A percentile compares a stretch with the other conserved stretches of the same genome.
These are phyloP conservation scores for Nicotiana knightiana DNA, from an alignment of 257 asterid genomes.

Conservation along the genomic window DNA sequence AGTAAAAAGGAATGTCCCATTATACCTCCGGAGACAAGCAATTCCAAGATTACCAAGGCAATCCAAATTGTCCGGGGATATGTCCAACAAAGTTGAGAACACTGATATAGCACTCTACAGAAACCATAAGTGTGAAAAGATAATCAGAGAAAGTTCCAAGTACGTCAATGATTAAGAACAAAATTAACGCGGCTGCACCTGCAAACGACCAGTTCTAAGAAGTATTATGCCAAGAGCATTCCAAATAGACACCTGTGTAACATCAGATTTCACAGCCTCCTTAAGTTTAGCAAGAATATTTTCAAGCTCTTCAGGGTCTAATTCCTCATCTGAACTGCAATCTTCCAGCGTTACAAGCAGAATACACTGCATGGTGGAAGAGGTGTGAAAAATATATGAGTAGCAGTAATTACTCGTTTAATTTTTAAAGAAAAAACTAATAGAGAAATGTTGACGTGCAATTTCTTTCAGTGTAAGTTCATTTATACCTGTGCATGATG, in stretches of 20 bases:
- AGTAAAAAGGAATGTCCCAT: not conserved
- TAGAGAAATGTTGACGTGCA: slow-evolving; percentile 1
- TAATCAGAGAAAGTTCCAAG: slow-evolving; percentile 5
- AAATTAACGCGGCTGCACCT: slow-evolving; percentile 38
- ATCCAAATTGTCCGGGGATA: slow-evolving; percentile 80
- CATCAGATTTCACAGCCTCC: slow-evolving; percentile 68
- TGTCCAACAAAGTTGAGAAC: slow-evolving; percentile 68
- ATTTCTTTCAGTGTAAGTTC: not conserved
- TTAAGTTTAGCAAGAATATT: slow-evolving; percentile 65
- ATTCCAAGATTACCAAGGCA: slow-evolving; percentile 91
- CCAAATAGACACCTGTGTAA: slow-evolving; percentile 90
- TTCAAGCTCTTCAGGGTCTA: slow-evolving; percentile 75
- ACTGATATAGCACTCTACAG: slow-evolving; percentile 84
- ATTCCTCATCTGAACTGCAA: slow-evolving; percentile 59
- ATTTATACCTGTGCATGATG: slow-evolving; percentile 86
- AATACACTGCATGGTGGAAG: slow-evolving; percentile 55
- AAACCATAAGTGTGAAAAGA: slow-evolving; percentile 13
- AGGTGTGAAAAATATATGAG: slow-evolving; percentile 2
- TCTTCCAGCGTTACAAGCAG: slow-evolving; percentile 76
- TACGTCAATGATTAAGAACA: slow-evolving; percentile 11
- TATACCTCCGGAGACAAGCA: slow-evolving; percentile 87
- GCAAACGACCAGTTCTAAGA: slow-evolving; percentile 81
- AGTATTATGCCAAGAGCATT: slow-evolving; percentile 78
- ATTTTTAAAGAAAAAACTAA: slow-evolving; percentile 9
- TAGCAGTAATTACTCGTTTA: not conserved